Conservation (phyloP, 257 asterid genomes). For the Penstemon eatonii region DNA sequence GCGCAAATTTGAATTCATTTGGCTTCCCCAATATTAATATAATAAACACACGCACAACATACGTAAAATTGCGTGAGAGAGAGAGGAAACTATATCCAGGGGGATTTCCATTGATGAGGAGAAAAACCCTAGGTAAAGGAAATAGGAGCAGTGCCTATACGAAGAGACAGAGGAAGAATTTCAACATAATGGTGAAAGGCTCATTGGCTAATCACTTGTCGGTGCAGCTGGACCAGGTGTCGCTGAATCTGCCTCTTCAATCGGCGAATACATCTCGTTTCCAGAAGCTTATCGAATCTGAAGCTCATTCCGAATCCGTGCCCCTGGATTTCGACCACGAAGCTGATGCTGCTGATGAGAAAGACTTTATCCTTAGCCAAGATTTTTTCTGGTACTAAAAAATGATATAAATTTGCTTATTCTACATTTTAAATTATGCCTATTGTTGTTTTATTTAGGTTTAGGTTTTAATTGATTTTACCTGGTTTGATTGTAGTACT, state of each 20-base stretch:
- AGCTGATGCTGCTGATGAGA: constrained; percentile 40
- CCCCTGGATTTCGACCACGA: constrained; percentile 39
- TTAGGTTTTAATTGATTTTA: constrained; percentile 6
- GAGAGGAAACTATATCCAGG: too few relatives aligned
- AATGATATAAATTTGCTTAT: background rate
- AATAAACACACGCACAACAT: too few relatives aligned
- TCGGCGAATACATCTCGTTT: constrained; percentile 46
- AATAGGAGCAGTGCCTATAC: constrained; percentile 23
- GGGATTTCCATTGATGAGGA: constrained; percentile 23
- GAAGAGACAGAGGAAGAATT: constrained; percentile 23
- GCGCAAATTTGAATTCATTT: too few relatives aligned
- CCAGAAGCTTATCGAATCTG: constrained; percentile 51
- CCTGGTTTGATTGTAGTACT: constrained; percentile 45
- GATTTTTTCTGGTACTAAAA: constrained; percentile 83
- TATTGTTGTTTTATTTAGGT: background rate
- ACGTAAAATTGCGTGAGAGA: too few relatives aligned
- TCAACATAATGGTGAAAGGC: constrained; percentile 46
- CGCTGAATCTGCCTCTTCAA: constrained; percentile 35
- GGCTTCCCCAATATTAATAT: too few relatives aligned
- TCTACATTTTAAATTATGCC: background rate
- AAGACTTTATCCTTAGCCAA: constrained; percentile 86
- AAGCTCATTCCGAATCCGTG: constrained; percentile 34
- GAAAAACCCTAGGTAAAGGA: constrained; percentile 30
- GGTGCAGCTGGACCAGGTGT: constrained; percentile 49
- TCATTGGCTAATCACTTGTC: constrained; percentile 53